These are phyloP conservation scores for Dactylellina haptotyla DNA, from an alignment of 2,329 filamentous ascomycete species.

Conservation along the genomic window DNA sequence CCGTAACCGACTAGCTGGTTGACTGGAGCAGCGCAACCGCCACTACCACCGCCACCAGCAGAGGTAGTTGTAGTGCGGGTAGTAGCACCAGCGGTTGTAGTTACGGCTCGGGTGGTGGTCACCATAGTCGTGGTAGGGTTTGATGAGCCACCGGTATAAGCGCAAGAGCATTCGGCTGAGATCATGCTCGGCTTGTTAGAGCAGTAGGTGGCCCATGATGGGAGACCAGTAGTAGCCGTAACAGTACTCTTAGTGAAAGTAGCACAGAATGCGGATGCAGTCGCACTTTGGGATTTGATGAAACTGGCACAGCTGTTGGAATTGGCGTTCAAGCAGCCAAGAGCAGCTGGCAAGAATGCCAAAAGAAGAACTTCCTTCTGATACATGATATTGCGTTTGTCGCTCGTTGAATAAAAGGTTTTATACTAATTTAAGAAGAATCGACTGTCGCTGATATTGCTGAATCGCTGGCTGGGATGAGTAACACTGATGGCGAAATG, in stretches of 20 bases:
- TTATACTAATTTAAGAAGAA: neutral
- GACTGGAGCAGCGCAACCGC: conserved; percentile 49
- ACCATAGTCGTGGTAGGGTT: conserved; percentile 23
- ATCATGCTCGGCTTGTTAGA: conserved; percentile 48
- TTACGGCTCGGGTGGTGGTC: conserved; percentile 23
- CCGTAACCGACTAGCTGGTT: conserved; percentile 60
- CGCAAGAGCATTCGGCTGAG: conserved; percentile 46
- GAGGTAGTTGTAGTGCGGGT: conserved; percentile 16
- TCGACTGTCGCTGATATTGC: neutral
- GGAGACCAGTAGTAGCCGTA: conserved; percentile 45
- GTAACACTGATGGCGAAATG: neutral
- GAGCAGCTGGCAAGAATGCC: conserved; percentile 56
- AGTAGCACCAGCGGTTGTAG: neutral
- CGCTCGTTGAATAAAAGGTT: neutral
- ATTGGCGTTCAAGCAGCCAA: conserved; percentile 59
- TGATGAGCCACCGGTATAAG: conserved; percentile 30
- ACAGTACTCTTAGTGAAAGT: conserved; percentile 59
- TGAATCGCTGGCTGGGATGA: too few relatives aligned
- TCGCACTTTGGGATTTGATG: conserved; percentile 59
- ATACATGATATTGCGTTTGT: conserved; percentile 11
- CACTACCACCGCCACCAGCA: conserved; percentile 7
- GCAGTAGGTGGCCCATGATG: conserved; percentile 65
- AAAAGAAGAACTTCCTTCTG: conserved; percentile 55
- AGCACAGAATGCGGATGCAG: conserved; percentile 60
- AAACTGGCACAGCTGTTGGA: conserved; percentile 60